phyloP scores from a whole-genome alignment of 257 asterid species.

The Nicotiana tomentosiformis region DNA sequence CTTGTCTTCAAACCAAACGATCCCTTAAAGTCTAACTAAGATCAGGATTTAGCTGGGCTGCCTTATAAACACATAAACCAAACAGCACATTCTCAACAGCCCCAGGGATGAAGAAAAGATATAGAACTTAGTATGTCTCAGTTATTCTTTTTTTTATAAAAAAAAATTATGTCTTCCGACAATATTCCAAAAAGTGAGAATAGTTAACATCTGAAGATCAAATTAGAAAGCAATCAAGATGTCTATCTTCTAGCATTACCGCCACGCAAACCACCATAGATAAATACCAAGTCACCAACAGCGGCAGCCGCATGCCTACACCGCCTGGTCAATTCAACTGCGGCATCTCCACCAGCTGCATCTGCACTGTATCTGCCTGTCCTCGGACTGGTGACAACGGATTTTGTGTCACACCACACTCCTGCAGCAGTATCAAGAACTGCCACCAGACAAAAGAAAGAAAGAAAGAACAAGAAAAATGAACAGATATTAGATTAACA shows the following conservation, averaged over 20 bases:
- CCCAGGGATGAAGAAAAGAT: not conserved
- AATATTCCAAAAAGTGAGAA: not conserved
- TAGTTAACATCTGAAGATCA: not conserved
- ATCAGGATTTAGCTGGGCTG: not conserved
- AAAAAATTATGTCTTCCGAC: not conserved
- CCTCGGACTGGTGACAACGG: conserved; percentile 95
- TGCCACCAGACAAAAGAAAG: conserved; percentile 17
- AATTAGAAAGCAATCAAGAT: not conserved
- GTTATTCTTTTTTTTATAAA: not conserved
- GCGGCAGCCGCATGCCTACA: conserved; percentile 99
- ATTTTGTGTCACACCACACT: conserved; percentile 97
- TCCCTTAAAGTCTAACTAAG: not conserved
- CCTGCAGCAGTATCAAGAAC: conserved; percentile 99
- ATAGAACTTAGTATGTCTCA: not conserved
- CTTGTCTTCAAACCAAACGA: too few relatives aligned
- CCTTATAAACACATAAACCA: not conserved
- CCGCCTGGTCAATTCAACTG: conserved; percentile 92
- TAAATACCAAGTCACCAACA: conserved; percentile 91
- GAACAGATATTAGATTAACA: not conserved
- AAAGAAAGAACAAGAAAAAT: conserved; percentile 1
- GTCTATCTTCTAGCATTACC: conserved; percentile 46
- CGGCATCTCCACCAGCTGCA: conserved; percentile 99
- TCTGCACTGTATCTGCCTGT: conserved; percentile 97
- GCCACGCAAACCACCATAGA: conserved; percentile 98
- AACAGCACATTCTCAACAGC: not conserved